phyloP scores from a whole-genome alignment of 768 basidiomycete species.

The Lyophyllum shimeji region DNA sequence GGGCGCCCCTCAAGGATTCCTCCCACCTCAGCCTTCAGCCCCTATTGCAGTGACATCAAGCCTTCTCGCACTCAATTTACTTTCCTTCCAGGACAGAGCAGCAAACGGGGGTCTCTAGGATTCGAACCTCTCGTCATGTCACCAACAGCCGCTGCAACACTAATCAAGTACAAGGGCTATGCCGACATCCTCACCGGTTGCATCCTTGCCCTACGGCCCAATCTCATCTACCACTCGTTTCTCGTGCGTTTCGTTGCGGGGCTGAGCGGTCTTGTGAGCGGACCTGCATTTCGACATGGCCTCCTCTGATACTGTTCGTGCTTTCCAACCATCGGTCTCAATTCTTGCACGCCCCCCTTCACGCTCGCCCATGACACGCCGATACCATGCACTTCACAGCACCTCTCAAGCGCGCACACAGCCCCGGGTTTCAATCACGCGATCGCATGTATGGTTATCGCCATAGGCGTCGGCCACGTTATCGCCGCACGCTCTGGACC shows the following conservation, averaged over 20 bases:
- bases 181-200: slow-evolving; percentile 26
- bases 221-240: slow-evolving; percentile 23
- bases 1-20: too few species aligned
- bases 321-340: not conserved
- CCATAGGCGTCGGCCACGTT: slow-evolving; percentile 29
- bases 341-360: not conserved
- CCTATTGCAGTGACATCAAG: too few species aligned
- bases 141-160: not conserved
- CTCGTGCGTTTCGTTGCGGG: not conserved
- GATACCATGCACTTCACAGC: slow-evolving; percentile 10
- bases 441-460: slow-evolving; percentile 33
- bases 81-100: too few species aligned
- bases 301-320: not conserved
- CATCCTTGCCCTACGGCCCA: slow-evolving; percentile 24
- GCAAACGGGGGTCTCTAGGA: too few species aligned
- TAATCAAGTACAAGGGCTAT: slow-evolving; percentile 25
- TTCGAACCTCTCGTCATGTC: not conserved
- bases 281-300: not conserved
- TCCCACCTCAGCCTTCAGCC: too few species aligned
- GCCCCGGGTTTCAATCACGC: slow-evolving; percentile 36
- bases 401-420: slow-evolving; percentile 21
- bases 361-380: too few species aligned
- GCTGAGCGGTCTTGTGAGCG: not conserved
- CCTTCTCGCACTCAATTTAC: too few species aligned
- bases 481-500: slow-evolving; percentile 26